A percentile compares a stretch with the other conserved stretches of the same genome.
Conservation (phyloP, 257 asterid genomes). For the Solanum tarapatanum region DNA sequence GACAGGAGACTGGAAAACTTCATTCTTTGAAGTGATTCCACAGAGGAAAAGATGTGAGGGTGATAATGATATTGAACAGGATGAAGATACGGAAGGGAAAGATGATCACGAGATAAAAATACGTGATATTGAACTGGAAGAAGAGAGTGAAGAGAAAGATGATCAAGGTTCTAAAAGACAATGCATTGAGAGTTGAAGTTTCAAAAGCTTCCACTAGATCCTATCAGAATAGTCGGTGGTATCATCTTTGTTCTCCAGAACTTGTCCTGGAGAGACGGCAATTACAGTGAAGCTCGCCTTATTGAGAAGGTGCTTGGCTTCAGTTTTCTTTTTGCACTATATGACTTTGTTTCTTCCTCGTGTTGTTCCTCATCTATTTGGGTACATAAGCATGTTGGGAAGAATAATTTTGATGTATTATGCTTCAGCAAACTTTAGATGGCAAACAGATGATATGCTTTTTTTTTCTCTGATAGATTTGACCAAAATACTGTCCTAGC, state of each 20-base stretch:
- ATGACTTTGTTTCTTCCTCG: not conserved
- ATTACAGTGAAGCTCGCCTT: not conserved
- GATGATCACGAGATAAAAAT: slow-evolving; percentile 26
- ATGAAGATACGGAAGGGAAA: slow-evolving; percentile 6
- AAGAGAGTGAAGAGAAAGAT: slow-evolving; percentile 11
- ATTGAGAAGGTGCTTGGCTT: not conserved
- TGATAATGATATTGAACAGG: slow-evolving; percentile 20
- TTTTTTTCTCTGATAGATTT: not conserved
- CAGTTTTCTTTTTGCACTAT: not conserved
- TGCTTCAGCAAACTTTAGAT: not conserved
- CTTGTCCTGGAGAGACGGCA: not conserved
- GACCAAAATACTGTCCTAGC: not conserved
- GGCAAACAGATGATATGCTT: not conserved
- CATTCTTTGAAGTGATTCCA: slow-evolving; percentile 84
- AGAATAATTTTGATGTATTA: not conserved
- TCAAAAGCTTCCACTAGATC: not conserved
- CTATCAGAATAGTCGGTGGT: not conserved
- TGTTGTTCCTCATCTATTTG: not conserved
- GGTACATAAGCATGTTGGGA: not conserved
- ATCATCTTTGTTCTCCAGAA: not conserved
- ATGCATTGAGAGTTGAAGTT: slow-evolving; percentile 30
- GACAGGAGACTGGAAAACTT: slow-evolving; percentile 67
- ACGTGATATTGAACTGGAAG: slow-evolving; percentile 21
- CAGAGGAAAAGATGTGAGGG: slow-evolving; percentile 67
- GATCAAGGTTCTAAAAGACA: slow-evolving; percentile 29